Evolutionary conservation across 495 filamentous ascomycete genomes (phyloP), one percentile per base, ranked within the genome.

Genomic region (Aspergillus steynii): DNA sequence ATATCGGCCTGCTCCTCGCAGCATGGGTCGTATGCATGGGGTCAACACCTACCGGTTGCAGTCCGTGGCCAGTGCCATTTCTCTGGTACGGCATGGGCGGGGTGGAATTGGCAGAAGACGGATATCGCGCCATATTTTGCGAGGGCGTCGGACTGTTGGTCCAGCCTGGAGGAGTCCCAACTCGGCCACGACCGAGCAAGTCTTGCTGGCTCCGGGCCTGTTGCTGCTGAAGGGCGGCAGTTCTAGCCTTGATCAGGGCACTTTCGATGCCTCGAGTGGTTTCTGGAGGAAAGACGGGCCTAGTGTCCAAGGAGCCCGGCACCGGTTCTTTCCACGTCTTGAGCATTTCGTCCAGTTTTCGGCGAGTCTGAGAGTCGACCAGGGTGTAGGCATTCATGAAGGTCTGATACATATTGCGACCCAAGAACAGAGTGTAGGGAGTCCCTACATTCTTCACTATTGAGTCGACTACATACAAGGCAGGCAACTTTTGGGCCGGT

Each of bases 391-490:
- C 91, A 64, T 92, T 88, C 93, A 99, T 97, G 72, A 97, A 99
- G 20, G 91, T 97, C 64, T 86, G 83, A 72, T 91, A 98, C 60
- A 99, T 85, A 72, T 94, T 93, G 25, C 90, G 87, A 45, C 95
- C 91, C 61, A 99, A 87, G 72, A 95, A 97, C 6, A 97, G 82
- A 1, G 92, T 96, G 75, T 98, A 99, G 52, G 95, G 96, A 1
- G 93, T 97, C 29, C 96, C 96, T 59, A 98, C 93, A 82, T 98
- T 98, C 78, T 99, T 99, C 68, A 95, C 95, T 58, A 99, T 90
- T 8, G 93, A 97, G 77, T 99, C 95, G 71, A 97, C 90, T 66
- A 99, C 89, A 79, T 98, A 99, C n/a, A 99, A 83, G 2, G 96
- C 91, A 27, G 94, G 92, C 15, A 99, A 80, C 67, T 97, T 99